Evolutionary conservation across 2,329 filamentous ascomycete genomes (phyloP), one percentile per base, ranked within the genome.

Genomic region (Neopestalotiopsis clavispora): DNA sequence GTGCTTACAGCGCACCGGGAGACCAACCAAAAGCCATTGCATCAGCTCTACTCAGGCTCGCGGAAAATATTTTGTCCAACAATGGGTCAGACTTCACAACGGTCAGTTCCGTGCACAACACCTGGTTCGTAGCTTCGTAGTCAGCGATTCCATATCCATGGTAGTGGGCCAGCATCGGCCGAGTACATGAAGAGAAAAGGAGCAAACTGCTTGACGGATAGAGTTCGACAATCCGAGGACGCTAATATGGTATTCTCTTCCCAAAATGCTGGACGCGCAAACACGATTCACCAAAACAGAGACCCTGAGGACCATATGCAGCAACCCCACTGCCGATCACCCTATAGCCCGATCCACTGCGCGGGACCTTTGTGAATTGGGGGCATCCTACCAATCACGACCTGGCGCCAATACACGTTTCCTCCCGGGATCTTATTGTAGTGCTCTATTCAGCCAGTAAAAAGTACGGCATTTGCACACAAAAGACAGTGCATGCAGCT

Each of bases 321-420:
- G 28, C 13, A 40, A 38, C 61, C 61, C 61, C 61, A 49, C 61
- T 32, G 61, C 61, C 38, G 61, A 64, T 64, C 61, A 49, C 45
- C 34, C 20, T 64, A 64, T 64, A 64, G 61, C 20, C n/a, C n/a
- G 42, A 23, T 40, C 61, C n/a, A 64, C 38, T 40, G 10, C 61
- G 28, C 13, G 32, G 34, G 61, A 59, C 57, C 12, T 23, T 14
- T 28, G 23, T 28, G 23, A 14, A 28, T 28, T 49, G 7, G 2
- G 9, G 59, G n/a, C 59, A 62, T 62, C 13, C 30, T 28, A 3
- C 61, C 61, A 64, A 64, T 64, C 61, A 64, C 4, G 34, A 34
- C 28, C n/a, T 20, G 40, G 28, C 13, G 38, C 61, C 34, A 28
- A 45, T 38, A 64, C 61, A 64, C 61, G 61, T 64, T 64, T 17